Evolutionary conservation across 805 yeast genomes (phyloP), one percentile per base, ranked within the genome.

Genomic region (Ogataea neopini): DNA sequence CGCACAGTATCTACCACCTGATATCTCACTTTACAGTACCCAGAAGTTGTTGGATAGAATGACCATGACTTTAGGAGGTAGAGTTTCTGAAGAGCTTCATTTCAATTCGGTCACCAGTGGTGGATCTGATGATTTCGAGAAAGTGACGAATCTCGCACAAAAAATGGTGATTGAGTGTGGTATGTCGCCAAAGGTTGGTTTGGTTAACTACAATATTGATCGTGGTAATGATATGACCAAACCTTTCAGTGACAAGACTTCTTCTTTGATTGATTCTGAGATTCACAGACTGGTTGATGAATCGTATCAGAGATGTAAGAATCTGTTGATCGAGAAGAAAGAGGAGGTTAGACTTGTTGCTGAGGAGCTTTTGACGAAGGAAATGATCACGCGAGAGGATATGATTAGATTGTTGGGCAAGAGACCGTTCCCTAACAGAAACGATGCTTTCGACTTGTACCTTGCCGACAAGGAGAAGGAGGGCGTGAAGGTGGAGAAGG

Each of bases 1-100:
- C 66, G 97, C 97, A 3, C 97, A 91, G 68, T 88, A 90, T 62
- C 74, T 91, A 52, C 97, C 97, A 14, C 88, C 90, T 23, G 97
- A 91, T 66, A 86, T 85, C 59, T 88, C 86, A 55, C 75, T 90
- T 58, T 76, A 87, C 47, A 79, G 89, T 25, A 81, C 83, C 40
- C 84, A 84, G 60, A 94, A 91, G 63, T 80, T 86, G 59, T 67
- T 69, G 56, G 92, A 91, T 67, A 75, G 95, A 54, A 90, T 91
- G 90, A 82, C 86, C n/a, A 91, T 91, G 92, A 84, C 96, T 0
- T 70, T 91, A 28, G 97, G 96, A 50, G 97, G 97, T 8, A 76
- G 97, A 59, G 96, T 88, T 3, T 81, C 91, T 49, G 97, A 91
- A 69, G 97, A 91, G 68, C 64, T 91, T 34, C 92, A 90, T 66